Percentiles rank a stretch among this genome's conserved stretches.
phyloP scores from a whole-genome alignment of 768 basidiomycete genomes.

The Coprinopsis sp. region DNA sequence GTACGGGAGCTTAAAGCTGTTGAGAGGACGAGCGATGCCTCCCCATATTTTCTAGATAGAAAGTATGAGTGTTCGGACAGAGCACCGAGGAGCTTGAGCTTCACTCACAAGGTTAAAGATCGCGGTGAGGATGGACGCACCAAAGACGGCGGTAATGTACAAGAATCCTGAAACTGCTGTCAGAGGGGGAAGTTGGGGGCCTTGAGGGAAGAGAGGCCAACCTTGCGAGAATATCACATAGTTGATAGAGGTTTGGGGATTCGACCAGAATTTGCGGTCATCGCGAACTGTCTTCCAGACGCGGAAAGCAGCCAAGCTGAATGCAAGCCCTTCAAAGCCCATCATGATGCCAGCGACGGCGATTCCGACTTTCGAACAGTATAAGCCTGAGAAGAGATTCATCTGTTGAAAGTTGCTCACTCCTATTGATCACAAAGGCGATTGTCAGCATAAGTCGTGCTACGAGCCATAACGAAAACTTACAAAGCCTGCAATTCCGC shows the following conservation, averaged over 20 bases:
- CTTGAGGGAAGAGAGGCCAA: not conserved
- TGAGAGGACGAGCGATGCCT: not conserved
- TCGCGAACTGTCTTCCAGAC: conserved; percentile 6
- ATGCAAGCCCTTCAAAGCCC: conserved; percentile 3
- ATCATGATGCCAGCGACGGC: conserved; percentile 5
- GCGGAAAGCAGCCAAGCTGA: conserved; percentile 2
- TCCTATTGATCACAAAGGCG: not conserved
- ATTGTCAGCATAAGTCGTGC: too few species aligned
- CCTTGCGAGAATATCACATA: conserved; percentile 11
- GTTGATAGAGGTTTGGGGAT: conserved; percentile 1
- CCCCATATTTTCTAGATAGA: not conserved
- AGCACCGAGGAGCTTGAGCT: not conserved
- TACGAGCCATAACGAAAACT: too few species aligned
- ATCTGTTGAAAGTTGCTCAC: not conserved
- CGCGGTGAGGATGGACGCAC: not conserved
- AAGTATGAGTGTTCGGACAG: not conserved
- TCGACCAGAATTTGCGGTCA: conserved; percentile 1
- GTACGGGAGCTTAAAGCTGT: conserved; percentile 8
- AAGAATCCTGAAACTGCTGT: not conserved
- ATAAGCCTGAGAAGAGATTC: not conserved
- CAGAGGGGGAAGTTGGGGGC: not conserved
- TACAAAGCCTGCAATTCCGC: too few species aligned
- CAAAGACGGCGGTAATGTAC: conserved; percentile 8
- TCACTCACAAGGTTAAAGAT: conserved; percentile 6
- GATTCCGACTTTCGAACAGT: not conserved